These are phyloP conservation scores for Geranium rotundifolium DNA, from an alignment of 345 rosid genomes.

Conservation along the genomic window DNA sequence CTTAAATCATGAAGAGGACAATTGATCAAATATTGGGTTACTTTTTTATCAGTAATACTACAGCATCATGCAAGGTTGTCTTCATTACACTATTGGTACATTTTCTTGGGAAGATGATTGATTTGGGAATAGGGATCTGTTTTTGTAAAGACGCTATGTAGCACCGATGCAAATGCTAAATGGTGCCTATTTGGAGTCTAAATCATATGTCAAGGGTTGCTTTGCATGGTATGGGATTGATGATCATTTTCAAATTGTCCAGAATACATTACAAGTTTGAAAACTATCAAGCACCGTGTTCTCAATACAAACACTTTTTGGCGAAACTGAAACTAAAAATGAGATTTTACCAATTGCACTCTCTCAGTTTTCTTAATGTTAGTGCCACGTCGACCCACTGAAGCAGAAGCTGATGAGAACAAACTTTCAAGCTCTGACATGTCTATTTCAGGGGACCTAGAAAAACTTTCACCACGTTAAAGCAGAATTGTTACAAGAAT, in stretches of 20 bases:
- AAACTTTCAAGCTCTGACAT: constrained; percentile 91
- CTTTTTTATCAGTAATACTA: too few relatives aligned
- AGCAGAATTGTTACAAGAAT: too few relatives aligned
- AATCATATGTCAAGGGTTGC: not conserved
- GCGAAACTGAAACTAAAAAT: not conserved
- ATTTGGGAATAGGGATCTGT: too few relatives aligned
- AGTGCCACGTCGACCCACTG: constrained; percentile 72
- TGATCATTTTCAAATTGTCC: too few relatives aligned
- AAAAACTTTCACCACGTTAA: constrained; percentile 11
- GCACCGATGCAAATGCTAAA: too few relatives aligned
- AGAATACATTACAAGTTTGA: too few relatives aligned
- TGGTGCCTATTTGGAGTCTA: not conserved
- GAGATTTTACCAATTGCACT: constrained; percentile 67
- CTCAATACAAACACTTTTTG: too few relatives aligned
- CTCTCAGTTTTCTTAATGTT: constrained; percentile 78
- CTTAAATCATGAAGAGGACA: not conserved
- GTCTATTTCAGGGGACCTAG: constrained; percentile 97
- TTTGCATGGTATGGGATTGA: too few relatives aligned
- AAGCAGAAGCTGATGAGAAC: constrained; percentile 68
- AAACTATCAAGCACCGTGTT: too few relatives aligned
- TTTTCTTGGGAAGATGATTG: too few relatives aligned
- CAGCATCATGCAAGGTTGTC: too few relatives aligned
- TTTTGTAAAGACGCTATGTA: too few relatives aligned
- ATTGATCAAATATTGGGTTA: not conserved
- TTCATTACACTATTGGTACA: not conserved